Conservation (phyloP, 2,329 filamentous ascomycete species). For the Diaporthe sp. region DNA sequence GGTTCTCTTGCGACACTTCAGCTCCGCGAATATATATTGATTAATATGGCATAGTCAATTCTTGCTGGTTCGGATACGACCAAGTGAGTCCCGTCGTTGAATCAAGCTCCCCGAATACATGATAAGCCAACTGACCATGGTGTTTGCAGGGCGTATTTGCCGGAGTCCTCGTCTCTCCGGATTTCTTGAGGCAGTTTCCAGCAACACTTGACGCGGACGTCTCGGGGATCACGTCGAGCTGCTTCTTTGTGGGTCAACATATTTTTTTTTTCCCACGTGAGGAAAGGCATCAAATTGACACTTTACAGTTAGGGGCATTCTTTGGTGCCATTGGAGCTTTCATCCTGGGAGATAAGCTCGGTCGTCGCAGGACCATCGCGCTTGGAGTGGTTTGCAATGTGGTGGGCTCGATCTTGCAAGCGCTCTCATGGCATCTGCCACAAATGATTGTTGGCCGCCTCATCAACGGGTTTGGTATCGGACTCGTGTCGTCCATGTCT, state of each 20-base stretch:
- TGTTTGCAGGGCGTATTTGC: slow-evolving; percentile 55
- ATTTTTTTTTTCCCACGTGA: not conserved
- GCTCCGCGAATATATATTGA: not conserved
- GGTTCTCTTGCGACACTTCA: not conserved
- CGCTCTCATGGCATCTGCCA: slow-evolving; percentile 50
- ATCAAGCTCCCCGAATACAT: no score
- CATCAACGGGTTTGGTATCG: slow-evolving; percentile 56
- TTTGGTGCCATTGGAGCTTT: slow-evolving; percentile 49
- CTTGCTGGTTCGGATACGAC: slow-evolving; percentile 40
- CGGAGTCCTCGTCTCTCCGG: slow-evolving; percentile 55
- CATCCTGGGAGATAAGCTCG: slow-evolving; percentile 49
- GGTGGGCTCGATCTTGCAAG: slow-evolving; percentile 51
- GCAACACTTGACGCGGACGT: slow-evolving; percentile 53
- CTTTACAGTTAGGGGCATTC: slow-evolving; percentile 48
- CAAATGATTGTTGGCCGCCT: slow-evolving; percentile 58
- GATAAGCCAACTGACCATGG: not conserved
- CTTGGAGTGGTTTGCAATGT: slow-evolving; percentile 49
- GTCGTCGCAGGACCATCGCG: slow-evolving; percentile 49
- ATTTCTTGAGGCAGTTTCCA: slow-evolving; percentile 55
- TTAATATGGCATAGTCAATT: slow-evolving; percentile 23
- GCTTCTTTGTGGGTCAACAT: slow-evolving; percentile 50
- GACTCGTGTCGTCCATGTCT: slow-evolving; percentile 50
- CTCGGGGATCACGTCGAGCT: slow-evolving; percentile 58
- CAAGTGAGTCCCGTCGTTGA: slow-evolving; percentile 36
- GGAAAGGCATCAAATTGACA: not conserved